A percentile compares a stretch with the other conserved stretches of the same genome.
phyloP scores from a whole-genome alignment of 164 flowering plant species.

The Tetrastigma voinierianum region DNA sequence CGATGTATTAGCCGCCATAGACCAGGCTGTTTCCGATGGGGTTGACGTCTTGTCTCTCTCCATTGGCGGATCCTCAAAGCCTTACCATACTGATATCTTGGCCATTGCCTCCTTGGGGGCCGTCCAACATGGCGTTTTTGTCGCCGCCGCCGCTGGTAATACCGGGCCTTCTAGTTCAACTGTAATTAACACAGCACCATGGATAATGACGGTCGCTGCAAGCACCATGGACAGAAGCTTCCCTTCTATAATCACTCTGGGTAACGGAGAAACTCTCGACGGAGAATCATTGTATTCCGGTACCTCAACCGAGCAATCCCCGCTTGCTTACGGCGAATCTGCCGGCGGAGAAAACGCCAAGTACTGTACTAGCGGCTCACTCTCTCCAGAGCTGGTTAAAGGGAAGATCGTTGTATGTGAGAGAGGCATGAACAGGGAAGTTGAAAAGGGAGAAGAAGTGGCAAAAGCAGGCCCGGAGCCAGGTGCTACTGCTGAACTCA shows the following conservation, averaged over 20 bases:
- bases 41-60: conserved; percentile 79
- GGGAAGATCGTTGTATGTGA: conserved; percentile 70
- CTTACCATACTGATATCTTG: conserved; percentile 46
- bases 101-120: conserved; percentile 70
- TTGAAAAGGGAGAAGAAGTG: conserved; percentile 55
- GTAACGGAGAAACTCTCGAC: conserved; percentile 39
- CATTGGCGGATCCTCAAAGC: conserved; percentile 45
- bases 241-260: conserved; percentile 55
- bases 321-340: conserved; percentile 44
- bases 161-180: conserved; percentile 46
- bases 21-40: conserved; percentile 69
- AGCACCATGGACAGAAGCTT: conserved; percentile 62
- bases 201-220: conserved; percentile 79
- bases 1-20: conserved; percentile 71
- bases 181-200: conserved; percentile 65
- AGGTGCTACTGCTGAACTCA: conserved; percentile 57
- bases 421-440: conserved; percentile 40
- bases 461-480: conserved; percentile 58
- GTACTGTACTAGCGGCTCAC: conserved; percentile 45
- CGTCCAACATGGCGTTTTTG: conserved; percentile 50
- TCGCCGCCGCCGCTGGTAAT: conserved; percentile 70
- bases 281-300: conserved; percentile 65
- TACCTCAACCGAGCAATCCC: conserved; percentile 27
- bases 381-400: conserved; percentile 38
- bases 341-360: conserved; percentile 44